Evolutionary conservation across 257 asterid species (phyloP), one percentile per base, ranked within the genome.

Genomic region (Solanum pinnatisectum): DNA sequence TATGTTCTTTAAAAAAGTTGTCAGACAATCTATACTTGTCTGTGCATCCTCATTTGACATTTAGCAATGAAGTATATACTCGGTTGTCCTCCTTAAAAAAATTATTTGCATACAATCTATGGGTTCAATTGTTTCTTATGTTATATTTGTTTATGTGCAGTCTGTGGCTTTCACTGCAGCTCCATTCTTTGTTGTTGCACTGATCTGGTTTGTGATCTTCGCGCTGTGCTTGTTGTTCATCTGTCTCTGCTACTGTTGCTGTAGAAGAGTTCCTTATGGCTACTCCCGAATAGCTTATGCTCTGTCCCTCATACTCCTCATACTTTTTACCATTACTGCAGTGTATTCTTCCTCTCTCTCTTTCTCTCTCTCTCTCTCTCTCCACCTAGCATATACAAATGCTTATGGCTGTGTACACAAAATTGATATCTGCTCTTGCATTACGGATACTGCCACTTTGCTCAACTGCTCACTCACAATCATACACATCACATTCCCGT

Each of bases 301-400:
- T 3, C 92, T 95, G 92, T 94, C 98, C 52, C 95, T 95, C 91
- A 83, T 96, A 89, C 86, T 96, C 87, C 96, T 96, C 90, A 33
- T 93, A 59, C 86, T 92, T 87, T 94, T 93, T 72, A 92, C 95
- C 87, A 16, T 92, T 13, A 89, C 91, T n/a, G 95, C 97, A 89
- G 89, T 93, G 98, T 96, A 96, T 87, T 39, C 44, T 52, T 71
- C 52, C 77, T 60, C 89, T 78, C 82, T 60, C n/a, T n/a, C 35
- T 33, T 4, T 56, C 89, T 84, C 88, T 60, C 92, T 87, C 87
- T 88, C 81, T 60, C 92, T 87, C 86, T 88, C 81, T 87, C 84
- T 85, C 15, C 13, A 11, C 18, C 42, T 87, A 8, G 77, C 85
- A 42, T 37, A 52, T 27, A 44, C 52, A 86, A n/a, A 37, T 74